Evolutionary conservation across 805 yeast species (phyloP).

Genomic region (Torulaspora franciscae): DNA sequence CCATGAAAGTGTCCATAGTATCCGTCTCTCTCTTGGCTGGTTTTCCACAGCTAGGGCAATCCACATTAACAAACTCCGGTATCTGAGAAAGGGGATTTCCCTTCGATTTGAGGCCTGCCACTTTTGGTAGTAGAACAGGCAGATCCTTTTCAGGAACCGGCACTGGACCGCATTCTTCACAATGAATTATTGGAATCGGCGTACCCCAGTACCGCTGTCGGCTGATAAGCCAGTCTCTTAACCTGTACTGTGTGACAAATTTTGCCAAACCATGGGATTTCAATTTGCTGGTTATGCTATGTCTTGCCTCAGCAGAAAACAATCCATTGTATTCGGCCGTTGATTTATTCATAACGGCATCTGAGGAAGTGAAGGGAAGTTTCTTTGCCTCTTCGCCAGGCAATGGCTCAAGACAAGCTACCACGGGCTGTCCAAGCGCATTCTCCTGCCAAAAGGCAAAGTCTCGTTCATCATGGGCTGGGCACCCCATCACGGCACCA

Average conservation of each 20-base stretch:
- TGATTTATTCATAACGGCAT: conserved; percentile 47
- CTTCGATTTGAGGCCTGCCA: conserved; percentile 45
- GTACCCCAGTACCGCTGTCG: conserved; percentile 98
- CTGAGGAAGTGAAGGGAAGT: conserved; percentile 38
- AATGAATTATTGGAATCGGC: conserved; percentile 92
- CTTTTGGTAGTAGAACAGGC: conserved; percentile 74
- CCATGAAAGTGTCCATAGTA: conserved; percentile 98
- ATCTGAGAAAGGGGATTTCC: conserved; percentile 66
- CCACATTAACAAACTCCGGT: conserved; percentile 62
- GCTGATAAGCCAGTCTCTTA: conserved; percentile 92
- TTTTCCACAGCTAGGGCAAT: conserved; percentile 75
- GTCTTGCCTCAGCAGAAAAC: conserved; percentile 47
- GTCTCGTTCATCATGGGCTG: conserved; percentile 88
- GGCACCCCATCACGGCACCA: conserved; percentile 98
- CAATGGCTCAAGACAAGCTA: conserved; percentile 46
- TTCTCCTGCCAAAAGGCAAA: conserved; percentile 71
- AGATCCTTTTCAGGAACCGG: conserved; percentile 86
- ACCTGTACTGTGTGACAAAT: conserved; percentile 48
- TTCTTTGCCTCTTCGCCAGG: conserved; percentile 12
- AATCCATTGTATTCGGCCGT: conserved; percentile 51
- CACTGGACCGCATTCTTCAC: conserved; percentile 79
- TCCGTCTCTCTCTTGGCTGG: conserved; percentile 87
- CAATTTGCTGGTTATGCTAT: conserved; percentile 43
- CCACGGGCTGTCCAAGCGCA: conserved; percentile 42
- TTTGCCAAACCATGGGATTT: conserved; percentile 41